A percentile compares a stretch with the other conserved stretches of the same genome.
Conservation (phyloP, 1,284 basidiomycete genomes). For the Cutaneotrichosporon arboriforme region DNA sequence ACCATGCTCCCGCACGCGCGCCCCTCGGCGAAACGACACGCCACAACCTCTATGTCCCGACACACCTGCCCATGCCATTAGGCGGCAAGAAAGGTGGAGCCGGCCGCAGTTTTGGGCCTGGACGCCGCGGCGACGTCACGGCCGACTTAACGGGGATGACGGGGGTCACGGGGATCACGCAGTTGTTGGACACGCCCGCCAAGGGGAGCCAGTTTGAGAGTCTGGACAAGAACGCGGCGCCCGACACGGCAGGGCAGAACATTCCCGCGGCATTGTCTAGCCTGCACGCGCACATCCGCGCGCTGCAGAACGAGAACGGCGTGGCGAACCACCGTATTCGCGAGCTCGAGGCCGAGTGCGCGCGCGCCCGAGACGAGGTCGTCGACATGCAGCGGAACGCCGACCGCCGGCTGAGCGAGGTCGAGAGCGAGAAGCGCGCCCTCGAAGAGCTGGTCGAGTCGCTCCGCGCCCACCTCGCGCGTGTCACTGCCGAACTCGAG, state of each 20-base stretch:
- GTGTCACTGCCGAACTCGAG: slow-evolving; percentile 69
- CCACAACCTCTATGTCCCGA: slow-evolving; percentile 21
- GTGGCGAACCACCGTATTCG: slow-evolving; percentile 68
- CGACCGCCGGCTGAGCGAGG: slow-evolving; percentile 49
- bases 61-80: background rate
- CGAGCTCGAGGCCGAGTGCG: slow-evolving; percentile 72
- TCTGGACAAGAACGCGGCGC: slow-evolving; percentile 38
- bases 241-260: slow-evolving; percentile 16
- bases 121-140: background rate
- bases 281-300: slow-evolving; percentile 38
- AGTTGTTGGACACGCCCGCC: slow-evolving; percentile 43
- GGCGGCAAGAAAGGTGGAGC: background rate
- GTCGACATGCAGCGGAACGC: slow-evolving; percentile 36
- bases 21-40: slow-evolving; percentile 29
- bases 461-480: slow-evolving; percentile 65
- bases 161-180: slow-evolving; percentile 46
- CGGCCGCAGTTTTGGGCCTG: background rate
- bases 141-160: slow-evolving; percentile 14
- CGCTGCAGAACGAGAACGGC: slow-evolving; percentile 70
- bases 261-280: slow-evolving; percentile 35
- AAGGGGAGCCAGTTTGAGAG: slow-evolving; percentile 33
- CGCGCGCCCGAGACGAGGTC: slow-evolving; percentile 49
- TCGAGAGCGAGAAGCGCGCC: slow-evolving; percentile 79
- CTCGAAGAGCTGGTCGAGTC: slow-evolving; percentile 68
- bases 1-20: slow-evolving; percentile 9